These are phyloP conservation scores for Aspergillus brasiliensis DNA, from an alignment of 2,329 filamentous ascomycete genomes.

Conservation along the genomic window DNA sequence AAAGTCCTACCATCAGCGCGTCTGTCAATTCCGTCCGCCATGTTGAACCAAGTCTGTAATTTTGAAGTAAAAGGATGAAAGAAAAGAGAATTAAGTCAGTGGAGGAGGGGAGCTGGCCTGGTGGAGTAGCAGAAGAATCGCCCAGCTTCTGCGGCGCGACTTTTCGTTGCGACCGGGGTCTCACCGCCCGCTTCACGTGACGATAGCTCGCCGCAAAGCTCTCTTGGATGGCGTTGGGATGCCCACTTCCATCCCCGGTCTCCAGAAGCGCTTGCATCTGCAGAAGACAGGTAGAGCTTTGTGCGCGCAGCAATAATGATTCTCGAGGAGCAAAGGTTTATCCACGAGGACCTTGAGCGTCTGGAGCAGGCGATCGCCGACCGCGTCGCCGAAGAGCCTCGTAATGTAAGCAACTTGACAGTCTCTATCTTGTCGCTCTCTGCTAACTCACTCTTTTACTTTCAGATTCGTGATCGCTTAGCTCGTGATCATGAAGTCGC, in stretches of 20 bases:
- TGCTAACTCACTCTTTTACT: constrained; percentile 22
- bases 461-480: constrained; percentile 80
- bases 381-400: constrained; percentile 83
- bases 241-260: constrained; percentile 2
- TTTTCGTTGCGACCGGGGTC: constrained; percentile 25
- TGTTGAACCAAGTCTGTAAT: constrained; percentile 51
- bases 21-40: constrained; percentile 92
- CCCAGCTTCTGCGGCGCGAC: constrained; percentile 19
- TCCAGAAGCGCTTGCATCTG: background rate
- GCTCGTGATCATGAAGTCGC: constrained; percentile 90
- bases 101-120: constrained; percentile 1
- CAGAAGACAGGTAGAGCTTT: background rate
- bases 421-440: constrained; percentile 5
- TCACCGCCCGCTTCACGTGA: constrained; percentile 29
- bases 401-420: constrained; percentile 64
- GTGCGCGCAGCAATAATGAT: constrained; percentile 59
- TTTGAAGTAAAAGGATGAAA: background rate
- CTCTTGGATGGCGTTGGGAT: constrained; percentile 16
- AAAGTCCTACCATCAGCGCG: constrained; percentile 67
- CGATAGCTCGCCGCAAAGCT: constrained; percentile 27
- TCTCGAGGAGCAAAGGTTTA: constrained; percentile 87
- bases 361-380: constrained; percentile 93
- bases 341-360: constrained; percentile 95
- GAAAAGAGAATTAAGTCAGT: constrained; percentile 3
- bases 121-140: constrained; percentile 9